Conservation (phyloP, 257 asterid genomes). For the Penstemon eatonii region DNA sequence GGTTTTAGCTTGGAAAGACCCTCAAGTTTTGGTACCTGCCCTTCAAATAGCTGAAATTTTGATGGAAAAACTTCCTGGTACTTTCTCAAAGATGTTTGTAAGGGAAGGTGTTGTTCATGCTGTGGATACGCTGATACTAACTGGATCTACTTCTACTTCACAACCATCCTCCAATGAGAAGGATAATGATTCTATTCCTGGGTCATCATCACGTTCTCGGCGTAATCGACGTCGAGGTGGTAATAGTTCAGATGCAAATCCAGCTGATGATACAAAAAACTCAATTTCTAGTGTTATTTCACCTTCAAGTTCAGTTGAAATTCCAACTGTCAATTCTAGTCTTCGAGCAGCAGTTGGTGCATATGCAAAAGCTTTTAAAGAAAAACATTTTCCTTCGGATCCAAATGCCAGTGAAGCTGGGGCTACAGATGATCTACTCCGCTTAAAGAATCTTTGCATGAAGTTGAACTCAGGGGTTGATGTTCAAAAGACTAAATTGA, state of each 20-base stretch:
- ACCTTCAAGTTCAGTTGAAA: conserved; percentile 54
- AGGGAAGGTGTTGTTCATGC: conserved; percentile 99
- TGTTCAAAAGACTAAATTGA: conserved; percentile 63
- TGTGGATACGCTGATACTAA: conserved; percentile 63
- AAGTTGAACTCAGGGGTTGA: conserved; percentile 65
- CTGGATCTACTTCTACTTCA: conserved; percentile 47
- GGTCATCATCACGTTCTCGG: conserved; percentile 75
- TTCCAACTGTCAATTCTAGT: conserved; percentile 54
- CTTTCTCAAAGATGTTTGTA: conserved; percentile 79
- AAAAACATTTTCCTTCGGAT: conserved; percentile 76
- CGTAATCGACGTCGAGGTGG: conserved; percentile 74
- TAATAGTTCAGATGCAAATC: conserved; percentile 55
- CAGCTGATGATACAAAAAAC: conserved; percentile 55
- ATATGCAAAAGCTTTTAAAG: conserved; percentile 80
- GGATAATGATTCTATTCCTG: conserved; percentile 75
- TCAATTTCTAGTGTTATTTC: conserved; percentile 43
- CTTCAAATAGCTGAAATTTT: conserved; percentile 90
- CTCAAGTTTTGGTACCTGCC: conserved; percentile 92
- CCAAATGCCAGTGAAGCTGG: conserved; percentile 63
- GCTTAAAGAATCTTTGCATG: conserved; percentile 74
- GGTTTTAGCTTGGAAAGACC: conserved; percentile 98
- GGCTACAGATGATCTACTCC: conserved; percentile 79
- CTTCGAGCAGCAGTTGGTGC: conserved; percentile 74
- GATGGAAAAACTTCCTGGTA: conserved; percentile 95
- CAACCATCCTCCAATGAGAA: conserved; percentile 65